Conservation (phyloP, 2,329 filamentous ascomycete genomes). For the Paraphaeosphaeria sporulosa region DNA sequence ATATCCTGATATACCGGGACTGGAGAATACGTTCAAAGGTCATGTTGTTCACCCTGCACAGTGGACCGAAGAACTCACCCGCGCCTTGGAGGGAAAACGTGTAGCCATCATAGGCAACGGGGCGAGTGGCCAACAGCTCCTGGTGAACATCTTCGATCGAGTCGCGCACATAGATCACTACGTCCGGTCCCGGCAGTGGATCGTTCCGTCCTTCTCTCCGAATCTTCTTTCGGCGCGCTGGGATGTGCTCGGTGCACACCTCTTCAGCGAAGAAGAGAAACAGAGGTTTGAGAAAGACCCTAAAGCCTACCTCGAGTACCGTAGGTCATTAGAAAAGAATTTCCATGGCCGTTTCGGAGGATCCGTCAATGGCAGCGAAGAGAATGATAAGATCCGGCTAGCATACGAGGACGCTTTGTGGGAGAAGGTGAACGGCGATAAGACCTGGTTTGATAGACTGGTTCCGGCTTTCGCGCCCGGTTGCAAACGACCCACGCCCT, state of each 20-base stretch:
- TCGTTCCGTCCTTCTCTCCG: neutral
- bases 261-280: neutral
- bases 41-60: neutral
- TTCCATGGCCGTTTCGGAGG: neutral
- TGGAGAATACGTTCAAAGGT: neutral
- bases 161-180: neutral
- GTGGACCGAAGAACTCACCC: neutral
- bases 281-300: neutral
- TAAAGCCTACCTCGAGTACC: neutral
- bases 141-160: neutral
- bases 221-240: neutral
- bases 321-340: neutral
- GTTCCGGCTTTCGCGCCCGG: neutral
- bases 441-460: neutral
- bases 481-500: neutral
- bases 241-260: neutral
- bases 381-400: neutral
- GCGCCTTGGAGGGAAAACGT: neutral
- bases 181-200: neutral
- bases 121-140: neutral
- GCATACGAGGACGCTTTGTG: neutral
- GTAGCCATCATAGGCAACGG: conserved; percentile 1
- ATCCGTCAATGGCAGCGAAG: neutral
- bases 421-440: neutral
- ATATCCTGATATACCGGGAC: neutral